These are phyloP conservation scores for Xylaria sp. DNA, from an alignment of 2,329 filamentous ascomycete genomes.

Conservation along the genomic window DNA sequence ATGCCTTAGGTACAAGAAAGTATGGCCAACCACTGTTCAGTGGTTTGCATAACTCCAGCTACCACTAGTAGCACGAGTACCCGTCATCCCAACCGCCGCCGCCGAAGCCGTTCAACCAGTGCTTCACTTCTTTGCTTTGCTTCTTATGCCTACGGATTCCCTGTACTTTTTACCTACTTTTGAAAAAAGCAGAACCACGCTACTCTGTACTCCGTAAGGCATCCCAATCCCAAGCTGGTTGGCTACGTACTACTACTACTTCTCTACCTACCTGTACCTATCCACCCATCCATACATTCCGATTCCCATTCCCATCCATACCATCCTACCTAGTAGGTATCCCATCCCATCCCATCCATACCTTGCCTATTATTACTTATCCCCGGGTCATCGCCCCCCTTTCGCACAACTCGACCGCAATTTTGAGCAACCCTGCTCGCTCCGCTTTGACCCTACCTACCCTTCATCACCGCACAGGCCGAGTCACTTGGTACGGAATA, in stretches of 20 bases:
- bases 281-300: too few species aligned
- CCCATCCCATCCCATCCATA: neutral
- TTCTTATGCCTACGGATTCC: too few species aligned
- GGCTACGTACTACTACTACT: neutral
- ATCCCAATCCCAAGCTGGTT: neutral
- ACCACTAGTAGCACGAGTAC: neutral
- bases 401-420: conserved; percentile 18
- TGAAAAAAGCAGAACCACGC: too few species aligned
- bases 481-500: neutral
- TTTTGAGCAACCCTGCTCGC: conserved; percentile 9
- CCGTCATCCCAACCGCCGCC: neutral
- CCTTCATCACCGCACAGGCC: neutral
- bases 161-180: too few species aligned
- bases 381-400: conserved; percentile 11
- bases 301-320: neutral
- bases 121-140: neutral
- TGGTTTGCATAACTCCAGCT: too few species aligned
- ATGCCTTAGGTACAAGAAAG: neutral
- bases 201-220: too few species aligned
- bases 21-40: neutral
- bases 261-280: too few species aligned
- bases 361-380: conserved; percentile 6
- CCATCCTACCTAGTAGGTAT: too few species aligned
- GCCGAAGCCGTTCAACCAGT: neutral
- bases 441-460: neutral